Percentiles rank a stretch among this genome's conserved stretches.
These are phyloP conservation scores for Firmiana major DNA, from an alignment of 345 rosid genomes.

Conservation along the genomic window DNA sequence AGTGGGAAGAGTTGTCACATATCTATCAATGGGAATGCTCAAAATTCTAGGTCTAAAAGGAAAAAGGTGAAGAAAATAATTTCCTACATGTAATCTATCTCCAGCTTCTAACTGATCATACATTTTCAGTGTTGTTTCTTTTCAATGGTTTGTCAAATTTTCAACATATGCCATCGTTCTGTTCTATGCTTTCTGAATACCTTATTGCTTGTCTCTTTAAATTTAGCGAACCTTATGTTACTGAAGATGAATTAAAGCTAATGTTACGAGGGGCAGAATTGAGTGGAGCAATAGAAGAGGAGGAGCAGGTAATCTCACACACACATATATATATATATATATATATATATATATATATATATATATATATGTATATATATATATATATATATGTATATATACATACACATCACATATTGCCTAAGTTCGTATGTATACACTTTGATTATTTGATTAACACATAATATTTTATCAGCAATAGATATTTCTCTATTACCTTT, in stretches of 20 bases:
- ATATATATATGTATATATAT: too few relatives aligned
- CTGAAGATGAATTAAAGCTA: slow-evolving; percentile 93
- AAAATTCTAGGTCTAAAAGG: slow-evolving; percentile 93
- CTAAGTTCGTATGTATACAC: background rate
- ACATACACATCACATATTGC: background rate
- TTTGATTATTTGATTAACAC: background rate
- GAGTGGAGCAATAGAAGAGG: slow-evolving; percentile 99
- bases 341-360: too few relatives aligned
- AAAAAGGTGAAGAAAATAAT: slow-evolving; percentile 57
- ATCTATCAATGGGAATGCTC: slow-evolving; percentile 95
- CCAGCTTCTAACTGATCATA: background rate
- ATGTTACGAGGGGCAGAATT: slow-evolving; percentile 96
- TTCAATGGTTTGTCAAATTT: background rate
- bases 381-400: too few relatives aligned
- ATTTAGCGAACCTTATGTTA: slow-evolving; percentile 84
- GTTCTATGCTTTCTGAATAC: slow-evolving; percentile 16
- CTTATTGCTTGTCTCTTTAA: background rate
- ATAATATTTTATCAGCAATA: background rate
- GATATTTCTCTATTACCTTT: background rate
- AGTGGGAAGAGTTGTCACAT: slow-evolving; percentile 92
- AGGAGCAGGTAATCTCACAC: slow-evolving; percentile 94
- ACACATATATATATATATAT: too few relatives aligned
- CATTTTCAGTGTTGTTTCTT: background rate
- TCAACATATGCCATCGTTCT: background rate
- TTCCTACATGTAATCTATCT: background rate